These are phyloP conservation scores for Suillus hirtellus DNA, from an alignment of 768 basidiomycete genomes.

Conservation along the genomic window DNA sequence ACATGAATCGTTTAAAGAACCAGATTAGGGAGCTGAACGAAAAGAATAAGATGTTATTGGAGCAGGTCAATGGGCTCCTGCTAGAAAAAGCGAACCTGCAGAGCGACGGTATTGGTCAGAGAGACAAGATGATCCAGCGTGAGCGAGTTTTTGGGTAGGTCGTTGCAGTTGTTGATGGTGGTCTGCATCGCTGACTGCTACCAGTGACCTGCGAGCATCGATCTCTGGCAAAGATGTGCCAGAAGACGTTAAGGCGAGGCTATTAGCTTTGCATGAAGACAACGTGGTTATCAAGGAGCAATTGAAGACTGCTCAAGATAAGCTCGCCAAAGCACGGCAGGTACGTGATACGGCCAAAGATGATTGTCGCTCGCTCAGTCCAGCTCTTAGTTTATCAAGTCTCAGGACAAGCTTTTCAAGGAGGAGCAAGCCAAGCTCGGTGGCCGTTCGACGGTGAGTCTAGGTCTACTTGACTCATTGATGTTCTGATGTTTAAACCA, in stretches of 20 bases:
- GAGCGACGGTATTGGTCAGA: conserved; percentile 84
- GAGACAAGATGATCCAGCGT: conserved; percentile 83
- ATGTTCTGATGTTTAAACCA: conserved; percentile 12
- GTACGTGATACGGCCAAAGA: conserved; percentile 39
- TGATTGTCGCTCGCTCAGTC: neutral
- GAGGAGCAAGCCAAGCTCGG: conserved; percentile 69
- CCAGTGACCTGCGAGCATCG: conserved; percentile 74
- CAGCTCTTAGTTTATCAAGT: conserved; percentile 76
- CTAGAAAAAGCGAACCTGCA: conserved; percentile 91
- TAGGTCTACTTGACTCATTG: conserved; percentile 8
- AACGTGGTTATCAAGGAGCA: conserved; percentile 71
- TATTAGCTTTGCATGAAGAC: conserved; percentile 78
- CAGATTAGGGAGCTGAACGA: conserved; percentile 73
- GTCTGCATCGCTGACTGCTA: neutral
- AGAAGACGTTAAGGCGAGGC: conserved; percentile 74
- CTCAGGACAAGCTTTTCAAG: conserved; percentile 87
- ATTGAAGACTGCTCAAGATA: conserved; percentile 68
- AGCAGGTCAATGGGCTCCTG: conserved; percentile 82
- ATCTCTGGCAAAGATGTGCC: conserved; percentile 79
- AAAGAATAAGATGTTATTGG: conserved; percentile 88
- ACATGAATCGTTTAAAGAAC: conserved; percentile 61
- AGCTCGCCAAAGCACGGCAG: conserved; percentile 76
- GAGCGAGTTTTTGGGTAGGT: conserved; percentile 82
- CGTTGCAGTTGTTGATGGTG: conserved; percentile 13
- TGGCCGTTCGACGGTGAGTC: conserved; percentile 45